phyloP scores from a whole-genome alignment of 495 filamentous ascomycete species.

The Xylaria venustula region DNA sequence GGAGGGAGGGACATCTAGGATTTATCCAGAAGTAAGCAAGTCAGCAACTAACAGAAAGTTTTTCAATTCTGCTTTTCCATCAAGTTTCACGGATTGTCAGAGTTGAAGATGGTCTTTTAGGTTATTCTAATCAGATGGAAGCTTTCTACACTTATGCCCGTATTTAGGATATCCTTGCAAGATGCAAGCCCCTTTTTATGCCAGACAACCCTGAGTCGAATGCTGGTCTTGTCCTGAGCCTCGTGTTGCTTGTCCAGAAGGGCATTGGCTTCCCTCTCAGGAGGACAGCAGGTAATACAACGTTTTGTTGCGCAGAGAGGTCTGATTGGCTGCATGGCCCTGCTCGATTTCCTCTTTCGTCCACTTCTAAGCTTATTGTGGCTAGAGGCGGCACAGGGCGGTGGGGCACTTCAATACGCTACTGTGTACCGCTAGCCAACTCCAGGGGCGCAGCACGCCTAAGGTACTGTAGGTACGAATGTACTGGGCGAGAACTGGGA shows the following conservation, averaged over 20 bases:
- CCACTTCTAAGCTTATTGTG: neutral
- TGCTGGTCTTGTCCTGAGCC: constrained; percentile 2
- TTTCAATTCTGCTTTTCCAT: too few relatives aligned
- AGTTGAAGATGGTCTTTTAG: too few relatives aligned
- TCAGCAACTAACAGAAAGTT: too few relatives aligned
- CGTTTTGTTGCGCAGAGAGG: neutral
- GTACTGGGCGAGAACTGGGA: neutral
- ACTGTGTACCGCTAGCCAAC: neutral
- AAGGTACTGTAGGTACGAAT: neutral
- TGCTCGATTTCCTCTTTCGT: constrained; percentile 15
- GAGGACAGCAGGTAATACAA: neutral
- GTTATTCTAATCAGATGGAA: too few relatives aligned
- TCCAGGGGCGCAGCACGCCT: constrained; percentile 4
- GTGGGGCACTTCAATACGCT: too few relatives aligned
- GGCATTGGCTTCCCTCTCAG: constrained; percentile 5
- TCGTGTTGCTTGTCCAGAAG: constrained; percentile 1
- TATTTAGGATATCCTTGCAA: too few relatives aligned
- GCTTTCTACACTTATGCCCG: too few relatives aligned
- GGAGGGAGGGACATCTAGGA: too few relatives aligned
- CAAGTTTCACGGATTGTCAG: too few relatives aligned
- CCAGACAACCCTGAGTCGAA: neutral
- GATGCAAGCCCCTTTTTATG: too few relatives aligned
- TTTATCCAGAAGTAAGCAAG: too few relatives aligned
- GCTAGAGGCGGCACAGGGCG: constrained; percentile 7
- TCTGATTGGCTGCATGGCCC: constrained; percentile 10